Percentiles rank a stretch among this genome's conserved stretches.
phyloP scores from a whole-genome alignment of 352 stramenopile genomes.

The Phytophthora sansomeana region DNA sequence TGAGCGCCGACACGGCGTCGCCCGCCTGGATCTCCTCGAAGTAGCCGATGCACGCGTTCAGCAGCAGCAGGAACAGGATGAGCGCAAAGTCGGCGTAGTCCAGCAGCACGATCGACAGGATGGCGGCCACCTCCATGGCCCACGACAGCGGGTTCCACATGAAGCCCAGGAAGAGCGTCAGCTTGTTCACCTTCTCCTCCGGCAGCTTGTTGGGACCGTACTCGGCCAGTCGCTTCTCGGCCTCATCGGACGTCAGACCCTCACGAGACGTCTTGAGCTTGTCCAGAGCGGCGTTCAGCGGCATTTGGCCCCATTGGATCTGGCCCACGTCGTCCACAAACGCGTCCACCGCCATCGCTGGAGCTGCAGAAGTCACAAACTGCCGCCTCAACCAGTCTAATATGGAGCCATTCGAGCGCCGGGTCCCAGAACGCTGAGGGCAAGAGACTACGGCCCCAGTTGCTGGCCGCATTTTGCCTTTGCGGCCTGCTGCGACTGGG shows the following conservation, averaged over 20 bases:
- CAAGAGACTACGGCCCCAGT: too few species aligned
- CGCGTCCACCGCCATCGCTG: too few species aligned
- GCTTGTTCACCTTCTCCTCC: constrained; percentile 36
- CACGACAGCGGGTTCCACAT: constrained; percentile 89
- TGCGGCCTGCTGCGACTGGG: too few species aligned
- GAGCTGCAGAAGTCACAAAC: too few species aligned
- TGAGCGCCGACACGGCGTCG: too few species aligned
- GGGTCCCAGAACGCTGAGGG: too few species aligned
- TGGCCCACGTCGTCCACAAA: constrained; percentile 80
- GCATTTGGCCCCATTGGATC: constrained; percentile 61
- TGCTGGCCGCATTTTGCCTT: too few species aligned
- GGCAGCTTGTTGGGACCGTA: constrained; percentile 88
- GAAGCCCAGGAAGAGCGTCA: constrained; percentile 68
- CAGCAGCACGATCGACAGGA: constrained; percentile 79
- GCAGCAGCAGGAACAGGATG: constrained; percentile 74
- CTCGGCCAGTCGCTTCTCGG: constrained; percentile 73
- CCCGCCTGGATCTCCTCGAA: too few species aligned
- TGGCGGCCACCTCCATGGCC: constrained; percentile 81
- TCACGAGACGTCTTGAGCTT: constrained; percentile 81
- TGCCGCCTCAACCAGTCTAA: too few species aligned
- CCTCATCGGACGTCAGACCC: constrained; percentile 78
- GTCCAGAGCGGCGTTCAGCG: constrained; percentile 73
- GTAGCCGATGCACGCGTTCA: constrained; percentile 83
- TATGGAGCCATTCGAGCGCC: too few species aligned
- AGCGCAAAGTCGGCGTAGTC: constrained; percentile 82